phyloP scores from a whole-genome alignment of 1,139 yeast species.

The Yamadazyma oceani region DNA sequence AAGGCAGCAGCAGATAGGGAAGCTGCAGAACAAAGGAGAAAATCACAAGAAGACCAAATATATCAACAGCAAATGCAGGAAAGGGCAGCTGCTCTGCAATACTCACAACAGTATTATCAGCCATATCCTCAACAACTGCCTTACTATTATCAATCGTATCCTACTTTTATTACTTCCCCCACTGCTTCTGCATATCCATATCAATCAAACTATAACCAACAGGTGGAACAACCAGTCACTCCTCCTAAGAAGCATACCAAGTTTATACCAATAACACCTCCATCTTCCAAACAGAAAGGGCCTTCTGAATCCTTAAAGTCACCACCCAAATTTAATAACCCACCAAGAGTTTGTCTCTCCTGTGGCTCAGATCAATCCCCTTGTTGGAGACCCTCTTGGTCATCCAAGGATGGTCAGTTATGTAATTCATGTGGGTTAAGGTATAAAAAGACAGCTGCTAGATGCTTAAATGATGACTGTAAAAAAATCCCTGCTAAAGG shows the following conservation, averaged over 20 bases:
- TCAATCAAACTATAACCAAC: conserved; percentile 14
- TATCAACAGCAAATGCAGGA: conserved; percentile 9
- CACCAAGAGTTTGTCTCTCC: conserved; percentile 71
- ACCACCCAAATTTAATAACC: conserved; percentile 34
- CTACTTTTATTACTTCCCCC: conserved; percentile 15
- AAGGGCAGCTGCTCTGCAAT: conserved; percentile 7
- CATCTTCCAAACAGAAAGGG: conserved; percentile 34
- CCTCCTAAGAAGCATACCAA: conserved; percentile 24
- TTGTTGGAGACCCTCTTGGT: conserved; percentile 99
- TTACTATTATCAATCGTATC: conserved; percentile 15
- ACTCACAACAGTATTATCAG: conserved; percentile 12
- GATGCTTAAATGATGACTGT: conserved; percentile 76
- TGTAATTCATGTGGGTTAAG: conserved; percentile 96
- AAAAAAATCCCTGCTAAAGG: conserved; percentile 94
- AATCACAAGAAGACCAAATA: conserved; percentile 3
- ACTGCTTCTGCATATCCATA: conserved; percentile 11
- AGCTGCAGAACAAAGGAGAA: conserved; percentile 1
- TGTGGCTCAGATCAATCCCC: conserved; percentile 93
- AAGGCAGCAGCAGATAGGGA: conserved; percentile 1
- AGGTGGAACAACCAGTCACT: conserved; percentile 15
- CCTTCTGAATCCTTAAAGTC: conserved; percentile 32
- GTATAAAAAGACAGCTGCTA: conserved; percentile 89
- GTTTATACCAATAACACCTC: conserved; percentile 48
- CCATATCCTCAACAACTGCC: conserved; percentile 12
- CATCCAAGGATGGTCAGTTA: conserved; percentile 80